phyloP scores from a whole-genome alignment of 306 rosid genomes.

The Quercus mongolica region DNA sequence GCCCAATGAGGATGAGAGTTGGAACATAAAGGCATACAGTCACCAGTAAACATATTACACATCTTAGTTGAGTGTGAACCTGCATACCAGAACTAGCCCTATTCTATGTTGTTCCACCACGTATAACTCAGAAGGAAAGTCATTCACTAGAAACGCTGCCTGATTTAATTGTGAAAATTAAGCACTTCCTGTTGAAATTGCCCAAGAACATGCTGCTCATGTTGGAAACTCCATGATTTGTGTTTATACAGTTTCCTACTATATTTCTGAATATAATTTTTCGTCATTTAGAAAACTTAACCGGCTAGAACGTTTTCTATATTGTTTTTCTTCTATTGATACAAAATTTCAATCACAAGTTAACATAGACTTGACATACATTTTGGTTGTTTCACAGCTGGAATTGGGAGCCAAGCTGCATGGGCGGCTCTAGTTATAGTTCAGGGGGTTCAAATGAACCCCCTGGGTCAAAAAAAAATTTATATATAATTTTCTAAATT shows the following conservation, averaged over 20 bases:
- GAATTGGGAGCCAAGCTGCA: neutral
- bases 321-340: neutral
- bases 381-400: neutral
- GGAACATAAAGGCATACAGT: too few species aligned
- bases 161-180: neutral
- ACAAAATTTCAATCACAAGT: too few species aligned
- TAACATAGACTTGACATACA: neutral
- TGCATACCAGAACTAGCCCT: neutral
- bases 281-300: neutral
- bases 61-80: neutral
- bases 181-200: neutral
- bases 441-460: too few species aligned
- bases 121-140: neutral
- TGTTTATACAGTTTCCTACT: too few species aligned
- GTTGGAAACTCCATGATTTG: too few species aligned
- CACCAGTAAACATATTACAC: too few species aligned
- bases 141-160: neutral
- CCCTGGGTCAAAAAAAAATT: too few species aligned
- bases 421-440: too few species aligned
- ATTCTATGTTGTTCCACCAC: neutral
- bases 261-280: too few species aligned
- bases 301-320: neutral
- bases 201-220: neutral
- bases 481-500: too few species aligned
- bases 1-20: too few species aligned